phyloP scores from a whole-genome alignment of 2,329 filamentous ascomycete species.

The Xylariaceae sp. region DNA sequence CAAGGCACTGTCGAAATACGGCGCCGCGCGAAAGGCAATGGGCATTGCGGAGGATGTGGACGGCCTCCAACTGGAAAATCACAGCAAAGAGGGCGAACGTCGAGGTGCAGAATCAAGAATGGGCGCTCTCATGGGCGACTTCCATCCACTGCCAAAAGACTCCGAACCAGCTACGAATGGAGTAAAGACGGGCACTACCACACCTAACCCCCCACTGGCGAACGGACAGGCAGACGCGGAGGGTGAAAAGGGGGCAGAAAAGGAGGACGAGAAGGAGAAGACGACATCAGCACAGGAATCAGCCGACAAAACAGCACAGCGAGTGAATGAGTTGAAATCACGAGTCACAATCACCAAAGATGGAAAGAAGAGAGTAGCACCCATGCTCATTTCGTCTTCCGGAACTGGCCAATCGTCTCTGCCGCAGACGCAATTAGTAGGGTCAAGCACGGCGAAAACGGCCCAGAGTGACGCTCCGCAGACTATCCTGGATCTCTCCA shows the following conservation, averaged over 20 bases:
- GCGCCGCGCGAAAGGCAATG: slow-evolving; percentile 76
- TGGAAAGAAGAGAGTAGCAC: slow-evolving; percentile 91
- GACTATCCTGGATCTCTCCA: slow-evolving; percentile 80
- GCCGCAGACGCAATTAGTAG: slow-evolving; percentile 81
- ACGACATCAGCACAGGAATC: slow-evolving; percentile 36
- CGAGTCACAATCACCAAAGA: slow-evolving; percentile 93
- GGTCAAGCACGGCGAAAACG: slow-evolving; percentile 57
- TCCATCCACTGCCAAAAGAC: slow-evolving; percentile 46
- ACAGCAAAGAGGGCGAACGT: slow-evolving; percentile 84
- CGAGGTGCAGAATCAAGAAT: slow-evolving; percentile 88
- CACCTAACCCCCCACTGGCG: slow-evolving; percentile 30
- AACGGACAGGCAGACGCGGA: slow-evolving; percentile 23
- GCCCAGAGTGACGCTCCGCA: slow-evolving; percentile 67
- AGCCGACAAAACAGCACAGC: slow-evolving; percentile 45
- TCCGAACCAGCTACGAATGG: slow-evolving; percentile 41
- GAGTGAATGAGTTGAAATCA: slow-evolving; percentile 65
- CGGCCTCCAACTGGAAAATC: slow-evolving; percentile 77
- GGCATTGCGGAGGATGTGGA: slow-evolving; percentile 92
- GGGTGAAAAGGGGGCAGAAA: slow-evolving; percentile 12
- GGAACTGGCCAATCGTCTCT: slow-evolving; percentile 81
- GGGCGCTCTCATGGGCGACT: slow-evolving; percentile 96
- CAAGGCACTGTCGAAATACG: slow-evolving; percentile 86
- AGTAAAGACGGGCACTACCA: slow-evolving; percentile 34
- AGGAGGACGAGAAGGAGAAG: slow-evolving; percentile 20
- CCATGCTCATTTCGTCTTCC: slow-evolving; percentile 83